Percentiles rank a stretch among this genome's conserved stretches.
These are phyloP conservation scores for Raffaelea albimanens DNA, from an alignment of 2,329 filamentous ascomycete species.

Conservation along the genomic window DNA sequence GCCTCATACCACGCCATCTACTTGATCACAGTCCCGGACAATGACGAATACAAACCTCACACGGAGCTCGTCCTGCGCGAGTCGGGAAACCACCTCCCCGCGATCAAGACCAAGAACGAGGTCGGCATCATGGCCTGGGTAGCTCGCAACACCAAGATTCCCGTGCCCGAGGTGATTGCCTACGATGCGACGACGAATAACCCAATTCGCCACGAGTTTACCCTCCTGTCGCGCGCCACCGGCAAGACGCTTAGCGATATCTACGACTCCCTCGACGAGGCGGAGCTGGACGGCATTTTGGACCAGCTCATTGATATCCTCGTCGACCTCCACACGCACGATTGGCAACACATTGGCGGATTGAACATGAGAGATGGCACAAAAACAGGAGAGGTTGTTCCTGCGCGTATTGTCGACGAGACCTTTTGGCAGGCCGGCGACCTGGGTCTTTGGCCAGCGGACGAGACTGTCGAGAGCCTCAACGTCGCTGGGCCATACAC, in stretches of 20 bases:
- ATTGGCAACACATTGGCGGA: constrained; percentile 19
- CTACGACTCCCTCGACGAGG: constrained; percentile 16
- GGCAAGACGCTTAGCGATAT: constrained; percentile 20
- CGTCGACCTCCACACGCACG: constrained; percentile 19
- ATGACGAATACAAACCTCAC: constrained; percentile 3
- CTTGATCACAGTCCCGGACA: constrained; percentile 12
- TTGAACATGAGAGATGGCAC: constrained; percentile 10
- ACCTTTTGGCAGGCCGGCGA: constrained; percentile 25
- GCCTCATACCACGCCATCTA: constrained; percentile 20
- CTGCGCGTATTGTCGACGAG: constrained; percentile 23
- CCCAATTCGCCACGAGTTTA: constrained; percentile 22
- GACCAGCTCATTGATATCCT: constrained; percentile 21
- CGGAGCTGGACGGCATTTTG: constrained; percentile 15
- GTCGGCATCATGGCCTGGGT: constrained; percentile 25
- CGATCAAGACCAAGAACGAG: constrained; percentile 27
- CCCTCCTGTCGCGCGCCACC: constrained; percentile 18
- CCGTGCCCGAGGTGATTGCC: constrained; percentile 21
- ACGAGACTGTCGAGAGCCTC: constrained; percentile 15
- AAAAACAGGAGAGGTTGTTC: too few relatives aligned
- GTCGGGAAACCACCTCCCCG: constrained; percentile 24
- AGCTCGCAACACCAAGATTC: constrained; percentile 21
- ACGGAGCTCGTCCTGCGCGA: constrained; percentile 22
- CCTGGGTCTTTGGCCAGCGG: constrained; percentile 18
- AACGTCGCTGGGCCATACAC: constrained; percentile 16
- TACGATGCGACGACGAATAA: constrained; percentile 20